A percentile compares a stretch with the other conserved stretches of the same genome.
These are phyloP conservation scores for Aegle marmelos DNA, from an alignment of 345 rosid genomes.

Conservation along the genomic window DNA sequence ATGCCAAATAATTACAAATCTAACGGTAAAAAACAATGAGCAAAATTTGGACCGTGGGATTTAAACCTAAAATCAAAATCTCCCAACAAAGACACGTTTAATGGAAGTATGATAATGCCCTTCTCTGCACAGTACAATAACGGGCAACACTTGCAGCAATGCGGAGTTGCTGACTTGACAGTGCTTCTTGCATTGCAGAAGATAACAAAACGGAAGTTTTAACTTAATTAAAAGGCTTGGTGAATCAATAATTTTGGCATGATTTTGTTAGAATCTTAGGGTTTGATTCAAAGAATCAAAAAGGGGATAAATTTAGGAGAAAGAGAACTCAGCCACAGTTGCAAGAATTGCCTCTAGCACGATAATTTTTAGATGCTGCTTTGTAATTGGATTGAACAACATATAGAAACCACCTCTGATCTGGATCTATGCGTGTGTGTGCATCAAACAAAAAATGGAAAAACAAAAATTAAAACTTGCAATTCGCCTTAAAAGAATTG, in stretches of 20 bases:
- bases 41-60: too few relatives aligned
- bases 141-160: too few relatives aligned
- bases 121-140: too few relatives aligned
- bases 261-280: not conserved
- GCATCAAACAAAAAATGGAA: not conserved
- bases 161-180: too few relatives aligned
- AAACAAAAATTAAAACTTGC: not conserved
- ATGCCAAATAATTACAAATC: too few relatives aligned
- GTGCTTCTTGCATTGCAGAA: too few relatives aligned
- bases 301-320: not conserved
- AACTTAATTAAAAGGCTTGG: not conserved
- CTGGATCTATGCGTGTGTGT: slow-evolving; percentile 40
- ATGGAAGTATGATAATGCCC: too few relatives aligned
- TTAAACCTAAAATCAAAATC: too few relatives aligned
- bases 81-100: too few relatives aligned
- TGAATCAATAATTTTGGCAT: not conserved
- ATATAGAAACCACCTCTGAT: slow-evolving; percentile 76
- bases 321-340: slow-evolving; percentile 68
- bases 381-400: slow-evolving; percentile 87
- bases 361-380: too few relatives aligned
- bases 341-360: slow-evolving; percentile 80
- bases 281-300: not conserved
- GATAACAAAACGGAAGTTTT: not conserved
- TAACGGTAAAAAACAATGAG: too few relatives aligned
- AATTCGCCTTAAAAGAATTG: not conserved